Percentiles rank a stretch among this genome's conserved stretches.
Evolutionary conservation across 768 basidiomycete species (phyloP).

Genomic region (Boletus insuetus): DNA sequence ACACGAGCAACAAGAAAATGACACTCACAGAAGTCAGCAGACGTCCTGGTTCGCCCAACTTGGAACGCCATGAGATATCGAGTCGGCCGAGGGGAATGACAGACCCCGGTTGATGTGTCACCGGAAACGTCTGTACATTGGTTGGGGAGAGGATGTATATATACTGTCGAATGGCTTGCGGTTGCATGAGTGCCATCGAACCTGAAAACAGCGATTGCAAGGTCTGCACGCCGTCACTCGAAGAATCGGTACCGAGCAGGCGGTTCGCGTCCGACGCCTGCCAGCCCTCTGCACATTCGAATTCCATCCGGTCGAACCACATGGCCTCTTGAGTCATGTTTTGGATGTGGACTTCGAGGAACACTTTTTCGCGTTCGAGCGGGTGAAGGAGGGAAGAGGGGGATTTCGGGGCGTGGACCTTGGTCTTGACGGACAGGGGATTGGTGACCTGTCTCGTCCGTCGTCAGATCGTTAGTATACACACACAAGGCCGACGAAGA

Average conservation of each 20-base stretch:
- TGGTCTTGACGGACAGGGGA: slow-evolving; percentile 92
- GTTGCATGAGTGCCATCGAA: slow-evolving; percentile 68
- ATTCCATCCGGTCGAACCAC: slow-evolving; percentile 76
- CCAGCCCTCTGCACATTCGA: slow-evolving; percentile 75
- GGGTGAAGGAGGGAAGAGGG: slow-evolving; percentile 67
- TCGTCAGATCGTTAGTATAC: not conserved
- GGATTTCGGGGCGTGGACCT: slow-evolving; percentile 76
- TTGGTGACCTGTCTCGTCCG: slow-evolving; percentile 69
- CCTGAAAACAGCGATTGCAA: slow-evolving; percentile 52
- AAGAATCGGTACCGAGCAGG: slow-evolving; percentile 10
- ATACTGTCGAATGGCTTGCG: slow-evolving; percentile 85
- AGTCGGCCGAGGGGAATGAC: slow-evolving; percentile 80
- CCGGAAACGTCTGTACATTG: slow-evolving; percentile 41
- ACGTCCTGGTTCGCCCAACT: slow-evolving; percentile 82
- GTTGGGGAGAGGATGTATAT: slow-evolving; percentile 75
- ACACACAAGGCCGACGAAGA: slow-evolving; percentile 6
- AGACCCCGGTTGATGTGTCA: slow-evolving; percentile 59
- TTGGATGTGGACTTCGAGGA: slow-evolving; percentile 91
- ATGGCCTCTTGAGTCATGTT: slow-evolving; percentile 78
- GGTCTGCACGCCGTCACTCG: slow-evolving; percentile 12
- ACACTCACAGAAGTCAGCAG: slow-evolving; percentile 71
- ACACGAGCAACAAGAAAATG: not conserved
- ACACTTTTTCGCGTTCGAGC: slow-evolving; percentile 73
- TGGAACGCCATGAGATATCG: slow-evolving; percentile 86
- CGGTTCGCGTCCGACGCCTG: slow-evolving; percentile 53